These are phyloP conservation scores for Phytophthora cryptogea DNA, from an alignment of 352 stramenopile species.

Conservation along the genomic window DNA sequence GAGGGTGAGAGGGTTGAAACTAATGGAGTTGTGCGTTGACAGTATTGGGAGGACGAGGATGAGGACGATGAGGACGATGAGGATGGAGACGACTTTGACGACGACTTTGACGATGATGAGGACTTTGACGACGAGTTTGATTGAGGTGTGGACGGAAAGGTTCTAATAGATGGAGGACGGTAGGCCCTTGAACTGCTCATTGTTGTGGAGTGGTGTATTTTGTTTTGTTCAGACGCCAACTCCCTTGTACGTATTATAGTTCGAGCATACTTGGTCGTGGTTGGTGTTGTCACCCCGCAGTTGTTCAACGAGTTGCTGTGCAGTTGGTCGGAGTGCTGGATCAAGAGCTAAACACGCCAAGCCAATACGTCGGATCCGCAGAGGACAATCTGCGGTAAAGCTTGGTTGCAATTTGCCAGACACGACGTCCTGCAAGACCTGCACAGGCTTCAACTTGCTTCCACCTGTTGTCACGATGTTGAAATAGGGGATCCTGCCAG, in stretches of 20 bases:
- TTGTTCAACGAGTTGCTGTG: slow-evolving; percentile 13
- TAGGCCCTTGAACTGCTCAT: slow-evolving; percentile 17
- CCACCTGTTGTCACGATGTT: slow-evolving; percentile 25
- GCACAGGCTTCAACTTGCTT: slow-evolving; percentile 34
- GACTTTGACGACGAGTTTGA: slow-evolving; percentile 39
- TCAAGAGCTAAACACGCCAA: slow-evolving; percentile 33
- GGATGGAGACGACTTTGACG: slow-evolving; percentile 31
- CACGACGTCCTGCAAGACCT: slow-evolving; percentile 54
- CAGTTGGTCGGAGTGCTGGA: slow-evolving; percentile 12
- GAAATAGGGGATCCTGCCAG: slow-evolving; percentile 36
- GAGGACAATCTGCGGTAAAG: slow-evolving; percentile 47
- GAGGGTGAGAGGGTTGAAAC: not conserved
- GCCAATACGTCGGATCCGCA: slow-evolving; percentile 28
- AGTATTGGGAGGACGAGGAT: slow-evolving; percentile 41
- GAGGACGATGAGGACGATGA: slow-evolving; percentile 37
- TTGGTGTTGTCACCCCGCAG: slow-evolving; percentile 5
- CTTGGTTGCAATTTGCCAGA: slow-evolving; percentile 42
- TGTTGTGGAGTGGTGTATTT: not conserved
- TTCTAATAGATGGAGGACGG: slow-evolving; percentile 20
- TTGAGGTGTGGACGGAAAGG: slow-evolving; percentile 5
- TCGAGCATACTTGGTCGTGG: not conserved
- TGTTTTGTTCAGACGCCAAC: slow-evolving; percentile 6
- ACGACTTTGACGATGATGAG: slow-evolving; percentile 47
- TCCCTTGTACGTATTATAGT: slow-evolving; percentile 3
- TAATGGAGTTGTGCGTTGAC: slow-evolving; percentile 7